phyloP scores from a whole-genome alignment of 139 green algal species.

The Bryopsis sp. region DNA sequence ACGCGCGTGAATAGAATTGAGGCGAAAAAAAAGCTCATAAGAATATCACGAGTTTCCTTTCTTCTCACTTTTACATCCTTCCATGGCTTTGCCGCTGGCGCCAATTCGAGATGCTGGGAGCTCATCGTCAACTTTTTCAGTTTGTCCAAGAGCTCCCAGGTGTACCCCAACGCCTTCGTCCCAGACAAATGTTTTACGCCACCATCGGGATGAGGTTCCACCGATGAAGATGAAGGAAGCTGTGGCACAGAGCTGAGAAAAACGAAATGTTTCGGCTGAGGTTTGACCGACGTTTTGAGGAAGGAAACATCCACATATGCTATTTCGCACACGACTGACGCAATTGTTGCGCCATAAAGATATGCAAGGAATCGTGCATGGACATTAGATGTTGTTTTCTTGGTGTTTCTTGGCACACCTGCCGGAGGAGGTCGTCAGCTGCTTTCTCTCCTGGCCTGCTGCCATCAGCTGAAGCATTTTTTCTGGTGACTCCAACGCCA shows the following conservation, averaged over 20 bases:
- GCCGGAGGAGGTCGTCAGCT: background rate
- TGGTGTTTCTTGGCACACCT: constrained; percentile 6
- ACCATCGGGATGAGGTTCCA: too few relatives aligned
- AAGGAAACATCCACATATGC: background rate
- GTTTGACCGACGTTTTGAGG: background rate
- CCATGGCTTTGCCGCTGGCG: too few relatives aligned
- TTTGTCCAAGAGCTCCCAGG: background rate
- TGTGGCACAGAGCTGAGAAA: background rate
- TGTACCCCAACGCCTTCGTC: background rate
- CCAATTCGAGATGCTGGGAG: too few relatives aligned
- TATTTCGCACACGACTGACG: background rate
- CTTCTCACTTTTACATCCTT: too few relatives aligned
- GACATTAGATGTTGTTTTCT: background rate
- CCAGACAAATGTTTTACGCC: background rate
- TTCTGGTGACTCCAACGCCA: background rate
- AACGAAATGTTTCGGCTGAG: background rate
- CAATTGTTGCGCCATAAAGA: background rate
- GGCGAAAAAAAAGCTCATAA: too few relatives aligned
- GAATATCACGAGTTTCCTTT: too few relatives aligned
- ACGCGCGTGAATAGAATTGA: too few relatives aligned
- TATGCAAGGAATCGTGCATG: background rate
- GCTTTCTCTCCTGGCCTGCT: background rate
- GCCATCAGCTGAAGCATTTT: background rate
- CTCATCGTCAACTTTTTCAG: background rate
- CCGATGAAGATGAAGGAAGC: too few relatives aligned